Base-by-base conservation (phyloP, 371 early-diverging fungal species). In the Rhizomucor pusillus region DNA sequence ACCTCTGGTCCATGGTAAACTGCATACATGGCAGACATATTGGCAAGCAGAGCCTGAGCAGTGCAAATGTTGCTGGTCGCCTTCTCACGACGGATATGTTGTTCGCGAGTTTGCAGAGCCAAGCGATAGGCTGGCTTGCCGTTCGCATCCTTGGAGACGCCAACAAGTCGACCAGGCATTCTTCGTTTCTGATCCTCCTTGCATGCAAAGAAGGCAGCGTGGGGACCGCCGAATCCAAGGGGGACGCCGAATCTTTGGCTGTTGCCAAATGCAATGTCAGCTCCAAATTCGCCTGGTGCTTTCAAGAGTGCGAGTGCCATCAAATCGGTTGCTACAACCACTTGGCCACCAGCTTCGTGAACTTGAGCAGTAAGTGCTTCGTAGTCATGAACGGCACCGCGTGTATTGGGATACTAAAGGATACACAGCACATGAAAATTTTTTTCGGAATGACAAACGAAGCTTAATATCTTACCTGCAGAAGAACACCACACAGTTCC, bases 1-100 rank as follows among this genome's bases (percentile, higher is more conserved):
- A 83, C 85, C 65, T 86, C 75, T 13, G 98, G 97, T 41, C 98
- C 98, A 66, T 98, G 98, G 75, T 97, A 98, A 50, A 98, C 92
- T 40, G 94, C 95, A 59, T 94, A 94, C 89, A 94, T 90, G 58
- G 93, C 92, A 53, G 91, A 78, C 93, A 94, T 92, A 79, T 93
- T 93, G 57, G 95, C 95, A 57, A 93, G 75, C 46, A 94, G 77
- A 39, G 93, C 95, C 67, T 94, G 93, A 18, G 98, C 96, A 0
- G 98, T 98, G 80, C 98, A 98, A 55, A 98, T 98, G 80, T 98
- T 98, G 74, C 86, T 86, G 49, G 98, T 95, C 12, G 98, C 98
- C 87, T 97, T 97, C 63, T 98, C 98, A 62, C 97, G 87, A 47
- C 95, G 89, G 75, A 98, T 98, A 76, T 98, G 98, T 81, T 98